These are phyloP conservation scores for Ophiostoma ips DNA, from an alignment of 2,329 filamentous ascomycete genomes.

Conservation along the genomic window DNA sequence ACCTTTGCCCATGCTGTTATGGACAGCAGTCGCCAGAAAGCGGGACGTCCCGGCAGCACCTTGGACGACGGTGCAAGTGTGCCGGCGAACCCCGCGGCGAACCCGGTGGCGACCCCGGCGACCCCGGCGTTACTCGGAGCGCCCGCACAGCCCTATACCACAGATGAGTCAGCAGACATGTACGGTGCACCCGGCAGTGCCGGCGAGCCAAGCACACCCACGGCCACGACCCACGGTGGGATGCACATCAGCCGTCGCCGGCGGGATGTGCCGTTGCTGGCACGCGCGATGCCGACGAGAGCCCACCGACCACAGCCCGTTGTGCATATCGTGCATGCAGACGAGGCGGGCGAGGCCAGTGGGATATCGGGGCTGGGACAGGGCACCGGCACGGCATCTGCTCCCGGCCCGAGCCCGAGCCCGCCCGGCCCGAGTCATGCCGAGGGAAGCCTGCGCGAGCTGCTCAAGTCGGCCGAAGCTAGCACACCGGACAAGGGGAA, in stretches of 20 bases:
- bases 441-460: constrained; percentile 40
- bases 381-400: neutral
- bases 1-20: constrained; percentile 34
- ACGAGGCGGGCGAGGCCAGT: neutral
- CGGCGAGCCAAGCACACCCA: no score
- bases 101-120: no score
- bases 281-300: constrained; percentile 20
- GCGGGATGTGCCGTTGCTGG: constrained; percentile 18
- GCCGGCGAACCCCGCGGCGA: no score
- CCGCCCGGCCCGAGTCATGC: constrained; percentile 28
- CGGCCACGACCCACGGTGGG: no score
- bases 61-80: constrained; percentile 11
- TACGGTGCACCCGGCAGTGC: constrained; percentile 18
- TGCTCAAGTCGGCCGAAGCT: constrained; percentile 29
- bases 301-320: neutral
- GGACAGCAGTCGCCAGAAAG: constrained; percentile 20
- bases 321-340: neutral
- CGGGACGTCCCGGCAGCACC: neutral
- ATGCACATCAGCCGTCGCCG: no score
- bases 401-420: constrained; percentile 24
- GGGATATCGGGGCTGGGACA: constrained; percentile 17
- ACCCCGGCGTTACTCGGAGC: constrained; percentile 38
- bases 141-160: constrained; percentile 43
- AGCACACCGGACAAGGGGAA: constrained; percentile 16
- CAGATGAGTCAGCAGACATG: constrained; percentile 35